phyloP scores from a whole-genome alignment of 2,329 filamentous ascomycete species.

The Colletotrichum sp. region DNA sequence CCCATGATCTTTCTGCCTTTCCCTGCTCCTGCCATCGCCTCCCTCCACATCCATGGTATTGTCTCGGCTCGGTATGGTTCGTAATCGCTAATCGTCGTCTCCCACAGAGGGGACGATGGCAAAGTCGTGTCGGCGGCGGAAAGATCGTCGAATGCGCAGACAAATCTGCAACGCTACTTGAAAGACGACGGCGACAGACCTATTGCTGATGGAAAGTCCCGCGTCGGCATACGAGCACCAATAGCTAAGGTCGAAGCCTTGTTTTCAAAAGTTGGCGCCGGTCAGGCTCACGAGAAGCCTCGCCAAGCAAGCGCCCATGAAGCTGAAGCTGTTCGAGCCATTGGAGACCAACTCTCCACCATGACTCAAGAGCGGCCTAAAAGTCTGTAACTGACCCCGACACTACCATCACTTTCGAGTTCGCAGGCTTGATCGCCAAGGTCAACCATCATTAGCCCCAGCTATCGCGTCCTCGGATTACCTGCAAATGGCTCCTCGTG shows the following conservation, averaged over 20 bases:
- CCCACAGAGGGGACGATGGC: neutral
- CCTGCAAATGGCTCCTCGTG: neutral
- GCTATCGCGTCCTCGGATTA: neutral
- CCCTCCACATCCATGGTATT: neutral
- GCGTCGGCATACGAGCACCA: neutral
- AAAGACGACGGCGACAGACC: neutral
- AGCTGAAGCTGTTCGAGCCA: neutral
- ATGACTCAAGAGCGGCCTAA: neutral
- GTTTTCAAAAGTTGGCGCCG: neutral
- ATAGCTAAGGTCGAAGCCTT: neutral
- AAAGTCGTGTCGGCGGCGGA: neutral
- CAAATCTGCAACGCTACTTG: neutral
- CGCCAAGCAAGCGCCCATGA: neutral
- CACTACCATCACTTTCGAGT: neutral
- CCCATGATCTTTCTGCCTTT: neutral
- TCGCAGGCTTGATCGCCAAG: neutral
- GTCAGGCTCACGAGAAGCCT: neutral
- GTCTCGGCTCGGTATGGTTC: neutral
- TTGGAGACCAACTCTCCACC: neutral
- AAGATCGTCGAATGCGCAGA: neutral
- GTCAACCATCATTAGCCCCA: neutral
- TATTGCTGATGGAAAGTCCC: neutral
- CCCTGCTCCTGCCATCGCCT: neutral
- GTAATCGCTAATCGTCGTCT: neutral
- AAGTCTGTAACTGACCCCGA: neutral